Evolutionary conservation across 805 yeast species (phyloP).

Genomic region (Candida hispaniensis): DNA sequence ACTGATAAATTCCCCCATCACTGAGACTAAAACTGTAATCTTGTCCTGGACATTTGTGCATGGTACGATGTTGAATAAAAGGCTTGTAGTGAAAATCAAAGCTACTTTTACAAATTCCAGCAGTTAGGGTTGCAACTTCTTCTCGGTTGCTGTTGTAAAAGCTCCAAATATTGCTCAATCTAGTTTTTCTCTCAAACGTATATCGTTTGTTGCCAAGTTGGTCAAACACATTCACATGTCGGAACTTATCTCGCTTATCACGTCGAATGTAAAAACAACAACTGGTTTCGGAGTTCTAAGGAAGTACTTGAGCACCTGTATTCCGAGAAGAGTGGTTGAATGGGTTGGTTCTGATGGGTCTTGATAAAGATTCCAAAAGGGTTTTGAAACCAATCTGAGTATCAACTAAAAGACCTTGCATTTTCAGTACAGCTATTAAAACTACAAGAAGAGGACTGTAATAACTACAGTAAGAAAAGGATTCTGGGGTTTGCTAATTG

Average conservation of each 20-base stretch:
- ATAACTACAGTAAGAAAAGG: too few relatives aligned
- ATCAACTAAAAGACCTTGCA: too few relatives aligned
- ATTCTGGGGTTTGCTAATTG: too few relatives aligned
- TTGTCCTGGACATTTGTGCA: slow-evolving; percentile 28
- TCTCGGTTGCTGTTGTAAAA: slow-evolving; percentile 36
- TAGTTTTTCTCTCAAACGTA: slow-evolving; percentile 42
- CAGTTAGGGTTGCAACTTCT: slow-evolving; percentile 42
- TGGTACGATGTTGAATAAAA: slow-evolving; percentile 36
- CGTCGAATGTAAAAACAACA: slow-evolving; percentile 42
- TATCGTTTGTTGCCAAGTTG: slow-evolving; percentile 37
- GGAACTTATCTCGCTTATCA: slow-evolving; percentile 37
- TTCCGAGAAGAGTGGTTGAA: too few relatives aligned
- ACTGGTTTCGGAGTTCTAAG: too few relatives aligned
- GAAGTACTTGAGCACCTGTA: too few relatives aligned
- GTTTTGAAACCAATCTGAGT: too few relatives aligned
- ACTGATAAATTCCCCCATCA: slow-evolving; percentile 45
- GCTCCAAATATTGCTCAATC: slow-evolving; percentile 44
- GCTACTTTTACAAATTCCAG: slow-evolving; percentile 38
- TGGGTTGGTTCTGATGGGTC: too few relatives aligned
- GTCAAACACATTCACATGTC: slow-evolving; percentile 41
- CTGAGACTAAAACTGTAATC: slow-evolving; percentile 39
- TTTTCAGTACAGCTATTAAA: too few relatives aligned
- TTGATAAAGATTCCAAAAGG: too few relatives aligned
- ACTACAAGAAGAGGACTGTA: too few relatives aligned
- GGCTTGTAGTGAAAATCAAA: slow-evolving; percentile 41